Percentiles rank a stretch among this genome's conserved stretches.
phyloP scores from a whole-genome alignment of 78 protist species.

The Capsaspora owczarzaki region DNA sequence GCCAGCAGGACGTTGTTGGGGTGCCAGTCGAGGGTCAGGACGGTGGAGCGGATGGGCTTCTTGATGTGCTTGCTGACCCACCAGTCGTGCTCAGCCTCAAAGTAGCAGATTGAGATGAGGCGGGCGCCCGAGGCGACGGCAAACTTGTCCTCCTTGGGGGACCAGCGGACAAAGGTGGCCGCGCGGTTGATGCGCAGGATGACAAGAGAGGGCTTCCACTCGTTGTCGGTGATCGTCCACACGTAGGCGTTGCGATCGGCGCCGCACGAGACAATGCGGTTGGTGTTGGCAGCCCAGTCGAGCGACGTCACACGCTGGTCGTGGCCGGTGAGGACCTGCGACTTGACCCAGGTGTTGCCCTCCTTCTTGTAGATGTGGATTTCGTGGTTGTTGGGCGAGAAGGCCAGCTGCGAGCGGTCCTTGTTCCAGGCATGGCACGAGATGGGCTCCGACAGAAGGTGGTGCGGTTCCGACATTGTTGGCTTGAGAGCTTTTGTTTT shows the following conservation, averaged over 20 bases:
- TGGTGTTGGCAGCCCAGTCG: slow-evolving; percentile 82
- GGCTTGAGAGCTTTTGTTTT: too few species aligned
- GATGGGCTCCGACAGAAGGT: slow-evolving; percentile 10
- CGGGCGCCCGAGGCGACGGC: slow-evolving; percentile 85
- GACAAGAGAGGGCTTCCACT: slow-evolving; percentile 86
- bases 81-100: slow-evolving; percentile 86
- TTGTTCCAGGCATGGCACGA: slow-evolving; percentile 77
- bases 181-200: slow-evolving; percentile 80
- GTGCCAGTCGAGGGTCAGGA: slow-evolving; percentile 77
- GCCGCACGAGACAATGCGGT: slow-evolving; percentile 77
- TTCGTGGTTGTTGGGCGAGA: slow-evolving; percentile 76
- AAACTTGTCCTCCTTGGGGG: slow-evolving; percentile 42
- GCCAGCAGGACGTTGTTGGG: slow-evolving; percentile 72
- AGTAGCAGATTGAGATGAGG: slow-evolving; percentile 73
- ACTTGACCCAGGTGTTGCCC: slow-evolving; percentile 33
- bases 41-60: slow-evolving; percentile 72
- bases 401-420: slow-evolving; percentile 68
- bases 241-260: slow-evolving; percentile 96
- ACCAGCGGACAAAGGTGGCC: slow-evolving; percentile 81
- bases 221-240: slow-evolving; percentile 55
- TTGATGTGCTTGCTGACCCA: slow-evolving; percentile 87
- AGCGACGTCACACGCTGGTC: slow-evolving; percentile 76
- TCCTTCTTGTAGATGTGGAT: slow-evolving; percentile 53
- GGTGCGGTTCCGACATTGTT: too few species aligned
- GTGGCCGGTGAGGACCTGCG: slow-evolving; percentile 64